Evolutionary conservation across 2,329 filamentous ascomycete species (phyloP).

Genomic region (Aurifilum marmelostoma): DNA sequence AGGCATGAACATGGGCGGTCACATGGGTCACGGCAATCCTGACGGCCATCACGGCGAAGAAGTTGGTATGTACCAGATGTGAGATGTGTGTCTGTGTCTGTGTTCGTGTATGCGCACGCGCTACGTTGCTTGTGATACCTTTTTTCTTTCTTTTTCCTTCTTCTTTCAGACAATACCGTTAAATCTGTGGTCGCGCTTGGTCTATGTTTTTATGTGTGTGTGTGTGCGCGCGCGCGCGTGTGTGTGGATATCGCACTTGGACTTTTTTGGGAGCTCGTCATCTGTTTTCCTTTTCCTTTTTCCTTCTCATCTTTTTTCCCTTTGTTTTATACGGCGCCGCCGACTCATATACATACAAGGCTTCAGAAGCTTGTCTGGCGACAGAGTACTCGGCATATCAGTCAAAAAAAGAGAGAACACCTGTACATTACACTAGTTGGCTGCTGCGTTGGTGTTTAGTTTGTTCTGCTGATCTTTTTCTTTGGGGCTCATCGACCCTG

Average conservation of each 20-base stretch:
- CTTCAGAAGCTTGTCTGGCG: constrained; percentile 40
- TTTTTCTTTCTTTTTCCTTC: neutral
- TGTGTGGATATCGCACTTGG: constrained; percentile 36
- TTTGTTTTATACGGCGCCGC: constrained; percentile 35
- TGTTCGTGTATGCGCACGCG: constrained; percentile 14
- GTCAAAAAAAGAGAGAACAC: constrained; percentile 34
- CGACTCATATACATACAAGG: constrained; percentile 31
- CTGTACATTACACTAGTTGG: constrained; percentile 60
- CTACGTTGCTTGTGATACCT: constrained; percentile 41
- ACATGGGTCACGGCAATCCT: constrained; percentile 72
- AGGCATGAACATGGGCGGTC: constrained; percentile 68
- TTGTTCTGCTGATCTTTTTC: constrained; percentile 49
- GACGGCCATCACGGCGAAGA: constrained; percentile 72
- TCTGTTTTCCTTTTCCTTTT: neutral
- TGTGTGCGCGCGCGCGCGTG: neutral
- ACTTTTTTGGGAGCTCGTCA: constrained; percentile 30
- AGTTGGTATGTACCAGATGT: constrained; percentile 98
- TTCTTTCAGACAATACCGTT: constrained; percentile 33
- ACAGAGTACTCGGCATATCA: constrained; percentile 47
- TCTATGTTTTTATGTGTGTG: constrained; percentile 32
- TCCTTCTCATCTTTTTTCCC: neutral
- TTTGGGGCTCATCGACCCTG: constrained; percentile 41
- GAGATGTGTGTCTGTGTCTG: constrained; percentile 47
- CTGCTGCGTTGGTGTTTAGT: constrained; percentile 39
- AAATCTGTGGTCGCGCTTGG: constrained; percentile 36